These are phyloP conservation scores for Puccinia brachypodii DNA, from an alignment of 1,284 basidiomycete species.

Conservation along the genomic window DNA sequence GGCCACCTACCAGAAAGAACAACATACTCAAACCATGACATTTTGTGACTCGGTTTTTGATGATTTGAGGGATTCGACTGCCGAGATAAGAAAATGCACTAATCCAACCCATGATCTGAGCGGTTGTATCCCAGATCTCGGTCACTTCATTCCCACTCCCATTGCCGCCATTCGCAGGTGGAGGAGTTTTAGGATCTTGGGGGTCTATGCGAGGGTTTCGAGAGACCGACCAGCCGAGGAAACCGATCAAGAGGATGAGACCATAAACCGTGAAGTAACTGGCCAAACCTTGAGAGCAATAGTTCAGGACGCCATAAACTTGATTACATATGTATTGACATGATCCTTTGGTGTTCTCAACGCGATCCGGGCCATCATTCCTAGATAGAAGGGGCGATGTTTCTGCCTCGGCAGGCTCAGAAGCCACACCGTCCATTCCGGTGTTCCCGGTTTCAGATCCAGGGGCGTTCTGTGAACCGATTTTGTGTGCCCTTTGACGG, in stretches of 20 bases:
- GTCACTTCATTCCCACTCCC: background rate
- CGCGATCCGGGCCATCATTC: background rate
- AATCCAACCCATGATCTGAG: conserved; percentile 44
- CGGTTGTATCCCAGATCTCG: conserved; percentile 33
- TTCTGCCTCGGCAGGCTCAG: background rate
- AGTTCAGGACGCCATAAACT: background rate
- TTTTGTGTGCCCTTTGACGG: background rate
- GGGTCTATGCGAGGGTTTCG: background rate
- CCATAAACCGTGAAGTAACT: conserved; percentile 26
- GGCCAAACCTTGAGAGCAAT: background rate
- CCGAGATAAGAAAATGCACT: conserved; percentile 33
- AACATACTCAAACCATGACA: conserved; percentile 57
- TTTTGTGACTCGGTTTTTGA: conserved; percentile 57
- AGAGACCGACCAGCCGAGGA: conserved; percentile 32
- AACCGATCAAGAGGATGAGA: conserved; percentile 19
- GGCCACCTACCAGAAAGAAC: conserved; percentile 52
- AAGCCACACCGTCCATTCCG: background rate
- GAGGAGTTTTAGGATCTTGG: conserved; percentile 1
- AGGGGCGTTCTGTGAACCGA: background rate
- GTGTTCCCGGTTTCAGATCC: background rate
- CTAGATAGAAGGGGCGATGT: background rate
- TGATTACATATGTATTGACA: background rate
- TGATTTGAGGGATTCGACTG: conserved; percentile 56
- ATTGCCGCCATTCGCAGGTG: background rate
- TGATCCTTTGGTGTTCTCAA: background rate